Conservation (phyloP, 2,329 filamentous ascomycete genomes). For the Phialophora tarda region DNA sequence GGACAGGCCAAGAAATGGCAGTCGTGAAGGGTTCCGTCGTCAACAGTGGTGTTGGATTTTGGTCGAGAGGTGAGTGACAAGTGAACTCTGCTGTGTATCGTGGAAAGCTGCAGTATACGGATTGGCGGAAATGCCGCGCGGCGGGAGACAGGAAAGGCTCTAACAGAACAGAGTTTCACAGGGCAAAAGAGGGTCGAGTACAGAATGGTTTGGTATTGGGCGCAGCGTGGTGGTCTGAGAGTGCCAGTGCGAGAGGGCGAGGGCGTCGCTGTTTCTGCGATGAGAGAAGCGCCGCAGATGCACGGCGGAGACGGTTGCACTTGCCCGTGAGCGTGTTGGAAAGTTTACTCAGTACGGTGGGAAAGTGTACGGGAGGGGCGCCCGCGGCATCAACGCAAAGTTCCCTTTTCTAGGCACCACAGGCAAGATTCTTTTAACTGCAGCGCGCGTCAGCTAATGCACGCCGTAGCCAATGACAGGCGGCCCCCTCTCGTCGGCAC, state of each 20-base stretch:
- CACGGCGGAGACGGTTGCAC: constrained; percentile 1
- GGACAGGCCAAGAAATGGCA: constrained; percentile 8
- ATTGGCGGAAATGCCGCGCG: constrained; percentile 14
- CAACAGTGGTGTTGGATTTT: constrained; percentile 14
- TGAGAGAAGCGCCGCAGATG: not conserved
- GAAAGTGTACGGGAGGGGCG: constrained; percentile 6
- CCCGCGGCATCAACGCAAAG: not conserved
- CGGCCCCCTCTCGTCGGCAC: constrained; percentile 12
- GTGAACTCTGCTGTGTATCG: constrained; percentile 9
- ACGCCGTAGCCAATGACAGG: constrained; percentile 10
- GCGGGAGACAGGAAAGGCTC: constrained; percentile 7
- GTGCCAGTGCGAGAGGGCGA: not conserved
- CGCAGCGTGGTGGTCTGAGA: constrained; percentile 11
- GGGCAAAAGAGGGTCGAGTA: constrained; percentile 1
- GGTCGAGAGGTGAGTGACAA: constrained; percentile 10
- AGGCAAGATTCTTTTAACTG: not conserved
- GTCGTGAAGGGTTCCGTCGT: not conserved
- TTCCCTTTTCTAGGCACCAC: not conserved
- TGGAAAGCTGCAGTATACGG: constrained; percentile 11
- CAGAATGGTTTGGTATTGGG: constrained; percentile 5
- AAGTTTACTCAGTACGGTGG: no score
- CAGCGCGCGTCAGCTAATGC: constrained; percentile 16
- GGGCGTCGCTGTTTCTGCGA: not conserved
- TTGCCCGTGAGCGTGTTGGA: constrained; percentile 14
- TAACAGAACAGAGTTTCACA: constrained; percentile 7